phyloP scores from a whole-genome alignment of 106 monocot species.

The Xerophyta viscosa region DNA sequence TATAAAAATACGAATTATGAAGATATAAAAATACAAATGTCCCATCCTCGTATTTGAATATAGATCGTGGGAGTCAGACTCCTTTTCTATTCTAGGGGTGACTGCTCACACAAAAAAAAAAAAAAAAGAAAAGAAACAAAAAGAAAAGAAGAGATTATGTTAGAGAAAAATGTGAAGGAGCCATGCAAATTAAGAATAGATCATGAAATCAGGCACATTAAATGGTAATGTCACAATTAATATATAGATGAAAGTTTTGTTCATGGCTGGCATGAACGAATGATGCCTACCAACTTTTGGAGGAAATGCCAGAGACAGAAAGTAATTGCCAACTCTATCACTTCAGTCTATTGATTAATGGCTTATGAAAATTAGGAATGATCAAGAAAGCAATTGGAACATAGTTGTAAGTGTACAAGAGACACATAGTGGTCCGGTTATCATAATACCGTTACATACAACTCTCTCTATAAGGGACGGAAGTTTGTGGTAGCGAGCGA shows the following conservation, averaged over 20 bases:
- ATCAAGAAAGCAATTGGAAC: constrained; percentile 32
- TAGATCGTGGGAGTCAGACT: no score
- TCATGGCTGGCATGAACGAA: constrained; percentile 45
- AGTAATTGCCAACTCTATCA: constrained; percentile 29
- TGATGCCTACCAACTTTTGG: constrained; percentile 52
- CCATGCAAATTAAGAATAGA: constrained; percentile 40
- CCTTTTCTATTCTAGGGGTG: no score
- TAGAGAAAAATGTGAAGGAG: constrained; percentile 33
- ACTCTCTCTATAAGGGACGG: constrained; percentile 32
- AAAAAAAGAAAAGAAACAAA: no score
- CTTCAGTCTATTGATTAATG: constrained; percentile 41
- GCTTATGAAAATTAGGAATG: constrained; percentile 30
- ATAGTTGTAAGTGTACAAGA: constrained; percentile 34
- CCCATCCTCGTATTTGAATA: no score
- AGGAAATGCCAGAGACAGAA: constrained; percentile 43
- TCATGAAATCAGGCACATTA: constrained; percentile 27
- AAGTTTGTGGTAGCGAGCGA: constrained; percentile 41
- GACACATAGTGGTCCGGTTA: constrained; percentile 9
- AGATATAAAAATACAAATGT: no score
- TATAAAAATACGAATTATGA: no score
- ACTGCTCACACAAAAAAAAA: no score
- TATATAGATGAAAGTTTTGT: constrained; percentile 53
- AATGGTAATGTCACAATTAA: constrained; percentile 48
- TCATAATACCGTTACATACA: constrained; percentile 34
- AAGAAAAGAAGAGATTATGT: no score